phyloP scores from a whole-genome alignment of 2,329 filamentous ascomycete species.

The Cyphellophora europaea region DNA sequence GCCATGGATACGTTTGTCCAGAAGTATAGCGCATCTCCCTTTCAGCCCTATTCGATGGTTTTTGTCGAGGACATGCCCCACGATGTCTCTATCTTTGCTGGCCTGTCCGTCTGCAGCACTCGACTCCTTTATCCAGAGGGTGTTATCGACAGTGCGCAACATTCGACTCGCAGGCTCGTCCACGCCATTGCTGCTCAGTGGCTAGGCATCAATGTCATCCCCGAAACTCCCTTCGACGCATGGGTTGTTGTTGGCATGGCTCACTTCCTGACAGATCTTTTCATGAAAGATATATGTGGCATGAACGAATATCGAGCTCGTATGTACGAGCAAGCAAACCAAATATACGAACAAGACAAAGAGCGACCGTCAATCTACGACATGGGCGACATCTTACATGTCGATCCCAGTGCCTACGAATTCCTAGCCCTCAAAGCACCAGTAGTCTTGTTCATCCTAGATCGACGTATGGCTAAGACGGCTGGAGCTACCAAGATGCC shows the following conservation, averaged over 20 bases:
- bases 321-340: constrained; percentile 76
- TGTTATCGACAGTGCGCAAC: constrained; percentile 75
- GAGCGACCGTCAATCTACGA: constrained; percentile 73
- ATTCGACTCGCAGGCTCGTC: constrained; percentile 69
- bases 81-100: constrained; percentile 69
- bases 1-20: constrained; percentile 88
- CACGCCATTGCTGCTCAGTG: constrained; percentile 85
- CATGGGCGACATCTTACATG: constrained; percentile 64
- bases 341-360: constrained; percentile 70
- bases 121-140: constrained; percentile 75
- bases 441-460: constrained; percentile 84
- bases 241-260: constrained; percentile 88
- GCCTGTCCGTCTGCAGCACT: constrained; percentile 78
- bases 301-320: constrained; percentile 92
- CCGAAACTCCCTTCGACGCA: constrained; percentile 67
- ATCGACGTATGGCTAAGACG: constrained; percentile 81
- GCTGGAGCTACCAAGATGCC: constrained; percentile 76
- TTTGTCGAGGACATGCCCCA: constrained; percentile 83
- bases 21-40: constrained; percentile 83
- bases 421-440: constrained; percentile 89
- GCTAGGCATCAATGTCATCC: constrained; percentile 86
- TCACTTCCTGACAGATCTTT: constrained; percentile 90
- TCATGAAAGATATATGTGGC: constrained; percentile 81
- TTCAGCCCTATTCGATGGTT: constrained; percentile 82
- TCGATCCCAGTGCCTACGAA: constrained; percentile 78